Evolutionary conservation across 2,329 filamentous ascomycete species (phyloP).

Genomic region (Didymella pinodella): DNA sequence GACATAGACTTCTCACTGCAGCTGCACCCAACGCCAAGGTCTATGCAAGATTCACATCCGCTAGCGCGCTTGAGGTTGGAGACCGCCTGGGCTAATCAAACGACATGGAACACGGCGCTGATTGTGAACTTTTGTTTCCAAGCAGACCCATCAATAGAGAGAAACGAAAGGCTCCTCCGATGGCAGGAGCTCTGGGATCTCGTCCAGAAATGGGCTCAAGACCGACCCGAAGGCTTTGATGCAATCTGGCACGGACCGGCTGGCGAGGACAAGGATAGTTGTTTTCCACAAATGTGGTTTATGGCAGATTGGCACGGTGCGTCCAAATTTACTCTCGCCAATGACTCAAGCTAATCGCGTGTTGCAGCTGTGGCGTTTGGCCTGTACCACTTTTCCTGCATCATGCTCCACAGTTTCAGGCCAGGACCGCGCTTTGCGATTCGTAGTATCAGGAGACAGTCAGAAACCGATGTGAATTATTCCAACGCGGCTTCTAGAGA

Average conservation of each 20-base stretch:
- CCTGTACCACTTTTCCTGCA: slow-evolving; percentile 41
- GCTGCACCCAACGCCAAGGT: slow-evolving; percentile 33
- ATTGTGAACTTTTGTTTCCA: slow-evolving; percentile 44
- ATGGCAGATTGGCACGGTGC: slow-evolving; percentile 46
- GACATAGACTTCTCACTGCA: slow-evolving; percentile 41
- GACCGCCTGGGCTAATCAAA: slow-evolving; percentile 45
- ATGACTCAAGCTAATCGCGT: background rate
- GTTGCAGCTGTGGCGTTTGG: slow-evolving; percentile 34
- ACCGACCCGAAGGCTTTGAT: slow-evolving; percentile 39
- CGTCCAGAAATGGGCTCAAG: slow-evolving; percentile 32
- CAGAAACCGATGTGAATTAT: slow-evolving; percentile 33
- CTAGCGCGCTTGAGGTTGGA: slow-evolving; percentile 38
- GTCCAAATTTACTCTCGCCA: background rate
- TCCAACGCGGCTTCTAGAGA: background rate
- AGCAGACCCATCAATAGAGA: slow-evolving; percentile 22
- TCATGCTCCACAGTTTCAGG: slow-evolving; percentile 42
- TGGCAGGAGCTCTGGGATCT: slow-evolving; percentile 39
- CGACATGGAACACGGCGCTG: slow-evolving; percentile 43
- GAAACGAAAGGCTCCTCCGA: slow-evolving; percentile 15
- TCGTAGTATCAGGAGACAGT: slow-evolving; percentile 29
- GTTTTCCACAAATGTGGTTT: slow-evolving; percentile 40
- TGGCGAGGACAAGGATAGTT: slow-evolving; percentile 14
- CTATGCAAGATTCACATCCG: slow-evolving; percentile 36
- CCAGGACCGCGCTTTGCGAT: slow-evolving; percentile 41
- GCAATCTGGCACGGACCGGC: slow-evolving; percentile 38